phyloP scores from a whole-genome alignment of 768 basidiomycete genomes.

The Hericium erinaceus region DNA sequence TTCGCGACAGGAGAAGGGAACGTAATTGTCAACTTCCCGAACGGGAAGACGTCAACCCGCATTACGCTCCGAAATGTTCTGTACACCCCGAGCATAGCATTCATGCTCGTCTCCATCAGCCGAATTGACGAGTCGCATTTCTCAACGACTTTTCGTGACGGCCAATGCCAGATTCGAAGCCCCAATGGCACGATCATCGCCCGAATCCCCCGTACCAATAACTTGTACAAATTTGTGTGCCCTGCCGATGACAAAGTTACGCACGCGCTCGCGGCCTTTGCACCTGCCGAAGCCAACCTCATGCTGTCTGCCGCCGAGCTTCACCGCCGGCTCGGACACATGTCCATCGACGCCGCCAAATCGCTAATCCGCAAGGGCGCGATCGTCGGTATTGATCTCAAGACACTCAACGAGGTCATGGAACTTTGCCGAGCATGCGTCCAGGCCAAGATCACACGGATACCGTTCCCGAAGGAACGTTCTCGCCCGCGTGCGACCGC shows the following conservation, averaged over 20 bases:
- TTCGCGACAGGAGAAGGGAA: neutral
- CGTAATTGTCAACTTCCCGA: neutral
- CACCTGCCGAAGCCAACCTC: neutral
- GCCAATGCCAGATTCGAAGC: neutral
- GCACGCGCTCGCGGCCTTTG: too few species aligned
- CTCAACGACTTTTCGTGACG: neutral
- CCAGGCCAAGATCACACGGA: neutral
- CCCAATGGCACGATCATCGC: neutral
- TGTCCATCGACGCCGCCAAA: neutral
- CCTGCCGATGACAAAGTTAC: neutral
- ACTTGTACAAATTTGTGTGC: neutral
- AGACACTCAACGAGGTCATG: neutral
- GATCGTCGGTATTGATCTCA: neutral
- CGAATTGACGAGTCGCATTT: neutral
- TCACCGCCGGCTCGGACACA: neutral
- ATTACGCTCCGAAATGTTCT: neutral
- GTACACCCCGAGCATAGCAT: neutral
- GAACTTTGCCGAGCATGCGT: neutral
- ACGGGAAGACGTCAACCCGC: neutral
- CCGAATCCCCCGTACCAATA: neutral
- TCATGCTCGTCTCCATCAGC: neutral
- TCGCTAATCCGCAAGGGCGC: neutral
- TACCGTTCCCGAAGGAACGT: neutral
- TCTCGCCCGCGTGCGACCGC: neutral
- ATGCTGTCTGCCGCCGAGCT: neutral